phyloP scores from a whole-genome alignment of 106 monocot species.

The Ottelia alismoides region DNA sequence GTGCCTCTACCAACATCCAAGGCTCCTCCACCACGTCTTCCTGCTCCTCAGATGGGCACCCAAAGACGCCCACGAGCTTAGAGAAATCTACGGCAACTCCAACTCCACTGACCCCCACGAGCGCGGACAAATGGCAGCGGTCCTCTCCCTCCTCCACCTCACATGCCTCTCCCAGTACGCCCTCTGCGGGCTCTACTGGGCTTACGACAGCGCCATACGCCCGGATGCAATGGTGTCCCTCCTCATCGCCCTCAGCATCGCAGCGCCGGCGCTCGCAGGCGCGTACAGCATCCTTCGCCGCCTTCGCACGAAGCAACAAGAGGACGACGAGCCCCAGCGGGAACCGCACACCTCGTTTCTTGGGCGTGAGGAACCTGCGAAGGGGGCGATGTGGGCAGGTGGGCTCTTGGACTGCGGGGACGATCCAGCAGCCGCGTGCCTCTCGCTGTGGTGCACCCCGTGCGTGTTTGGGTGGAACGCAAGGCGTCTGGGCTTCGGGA shows the following conservation, averaged over 20 bases:
- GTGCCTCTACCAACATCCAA: no score
- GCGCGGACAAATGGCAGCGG: conserved; percentile 20
- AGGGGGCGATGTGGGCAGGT: conserved; percentile 7
- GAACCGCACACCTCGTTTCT: background rate
- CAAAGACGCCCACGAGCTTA: conserved; percentile 12
- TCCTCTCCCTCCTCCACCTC: conserved; percentile 28
- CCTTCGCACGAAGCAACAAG: conserved; percentile 5
- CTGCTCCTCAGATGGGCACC: conserved; percentile 21
- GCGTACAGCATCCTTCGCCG: conserved; percentile 22
- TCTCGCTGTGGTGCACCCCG: conserved; percentile 17
- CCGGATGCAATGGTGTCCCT: conserved; percentile 24
- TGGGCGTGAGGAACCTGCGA: background rate
- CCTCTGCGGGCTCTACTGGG: conserved; percentile 45
- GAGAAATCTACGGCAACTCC: conserved; percentile 29
- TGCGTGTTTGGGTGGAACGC: conserved; percentile 2
- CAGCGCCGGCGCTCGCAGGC: conserved; percentile 18
- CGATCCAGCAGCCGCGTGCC: conserved; percentile 2
- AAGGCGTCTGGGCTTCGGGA: conserved; percentile 1
- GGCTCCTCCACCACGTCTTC: conserved; percentile 24
- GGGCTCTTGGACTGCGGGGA: conserved; percentile 23
- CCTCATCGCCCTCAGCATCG: conserved; percentile 20
- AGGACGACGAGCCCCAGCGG: background rate
- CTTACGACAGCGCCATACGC: conserved; percentile 9
- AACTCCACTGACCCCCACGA: conserved; percentile 13
- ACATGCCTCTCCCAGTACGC: conserved; percentile 30